A percentile compares a stretch with the other conserved stretches of the same genome.
Evolutionary conservation across 257 asterid genomes (phyloP).

Genomic region (Phtheirospermum japonicum): DNA sequence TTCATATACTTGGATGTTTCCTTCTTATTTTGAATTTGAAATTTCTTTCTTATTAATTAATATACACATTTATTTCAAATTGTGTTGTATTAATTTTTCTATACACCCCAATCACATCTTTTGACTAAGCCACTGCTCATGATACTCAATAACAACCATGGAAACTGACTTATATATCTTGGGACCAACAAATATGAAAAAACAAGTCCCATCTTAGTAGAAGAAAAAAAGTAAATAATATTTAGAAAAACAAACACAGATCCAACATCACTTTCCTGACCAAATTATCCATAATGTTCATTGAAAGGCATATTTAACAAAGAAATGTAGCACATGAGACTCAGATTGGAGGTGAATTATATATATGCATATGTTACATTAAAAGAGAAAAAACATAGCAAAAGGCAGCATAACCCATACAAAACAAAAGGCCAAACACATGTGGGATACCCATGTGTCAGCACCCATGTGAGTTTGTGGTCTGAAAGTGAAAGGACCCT

Average conservation of each 20-base stretch:
- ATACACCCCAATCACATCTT: too few species aligned
- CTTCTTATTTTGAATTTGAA: too few species aligned
- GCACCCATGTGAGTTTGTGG: slow-evolving; percentile 40
- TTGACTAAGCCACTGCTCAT: too few species aligned
- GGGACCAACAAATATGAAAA: too few species aligned
- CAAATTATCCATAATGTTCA: slow-evolving; percentile 4
- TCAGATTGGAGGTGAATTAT: slow-evolving; percentile 9
- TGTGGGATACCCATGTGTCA: slow-evolving; percentile 31
- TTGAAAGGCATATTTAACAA: not conserved
- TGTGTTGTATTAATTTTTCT: too few species aligned
- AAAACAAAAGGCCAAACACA: slow-evolving; percentile 41
- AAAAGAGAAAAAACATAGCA: slow-evolving; percentile 21
- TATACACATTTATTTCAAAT: too few species aligned
- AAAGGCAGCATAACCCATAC: slow-evolving; percentile 36
- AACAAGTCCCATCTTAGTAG: too few species aligned
- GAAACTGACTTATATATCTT: too few species aligned
- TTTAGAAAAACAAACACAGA: not conserved
- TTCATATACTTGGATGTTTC: too few species aligned
- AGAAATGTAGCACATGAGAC: slow-evolving; percentile 33
- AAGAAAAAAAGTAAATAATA: not conserved
- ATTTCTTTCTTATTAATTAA: too few species aligned
- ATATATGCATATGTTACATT: not conserved
- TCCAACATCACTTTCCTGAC: not conserved
- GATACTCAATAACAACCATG: too few species aligned
- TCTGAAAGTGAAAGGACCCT: slow-evolving; percentile 41